Evolutionary conservation across 2,329 filamentous ascomycete genomes (phyloP).

Genomic region (Whalleya microplaca): DNA sequence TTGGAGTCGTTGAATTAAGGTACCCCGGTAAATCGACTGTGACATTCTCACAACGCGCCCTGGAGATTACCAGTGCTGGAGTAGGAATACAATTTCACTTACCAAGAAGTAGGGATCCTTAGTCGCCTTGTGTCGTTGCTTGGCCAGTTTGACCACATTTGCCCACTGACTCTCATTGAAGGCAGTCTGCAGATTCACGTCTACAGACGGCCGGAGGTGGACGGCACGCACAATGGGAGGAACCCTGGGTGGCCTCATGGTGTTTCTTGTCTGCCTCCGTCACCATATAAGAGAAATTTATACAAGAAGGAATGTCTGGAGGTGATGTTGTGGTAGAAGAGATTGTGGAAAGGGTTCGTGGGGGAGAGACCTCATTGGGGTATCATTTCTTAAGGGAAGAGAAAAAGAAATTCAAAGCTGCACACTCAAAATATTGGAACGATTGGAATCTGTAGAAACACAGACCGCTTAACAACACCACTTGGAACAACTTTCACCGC

Average conservation of each 20-base stretch:
- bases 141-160: constrained; percentile 54
- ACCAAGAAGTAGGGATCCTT: constrained; percentile 63
- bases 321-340: neutral
- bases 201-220: constrained; percentile 18
- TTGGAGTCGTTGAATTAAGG: neutral
- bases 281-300: neutral
- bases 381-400: constrained; percentile 22
- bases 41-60: no score
- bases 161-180: constrained; percentile 60
- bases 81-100: constrained; percentile 18
- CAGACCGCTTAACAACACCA: no score
- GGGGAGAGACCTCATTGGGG: constrained; percentile 13
- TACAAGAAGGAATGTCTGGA: no score
- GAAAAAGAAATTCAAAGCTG: neutral
- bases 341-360: neutral
- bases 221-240: constrained; percentile 9
- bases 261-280: neutral
- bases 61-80: no score
- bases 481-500: no score
- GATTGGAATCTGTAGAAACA: neutral
- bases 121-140: constrained; percentile 51
- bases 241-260: constrained; percentile 16
- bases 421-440: constrained; percentile 4
- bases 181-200: constrained; percentile 56
- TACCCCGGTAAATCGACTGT: neutral